Evolutionary conservation across 148 eudicot genomes (phyloP).

Genomic region (Oxyria digyna): DNA sequence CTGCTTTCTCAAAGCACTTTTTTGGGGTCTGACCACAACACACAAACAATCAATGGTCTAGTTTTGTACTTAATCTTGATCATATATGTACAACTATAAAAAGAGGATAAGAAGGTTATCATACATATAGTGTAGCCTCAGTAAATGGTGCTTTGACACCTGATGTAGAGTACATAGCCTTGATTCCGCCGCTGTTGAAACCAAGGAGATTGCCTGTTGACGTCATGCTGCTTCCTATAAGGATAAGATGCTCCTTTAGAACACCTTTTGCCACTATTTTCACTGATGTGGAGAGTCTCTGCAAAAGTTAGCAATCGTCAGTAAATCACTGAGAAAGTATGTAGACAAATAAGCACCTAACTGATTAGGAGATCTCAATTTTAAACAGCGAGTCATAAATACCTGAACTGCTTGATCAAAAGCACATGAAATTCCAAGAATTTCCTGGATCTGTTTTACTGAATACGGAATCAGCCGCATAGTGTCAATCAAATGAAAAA

Average conservation of each 20-base stretch:
- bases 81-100: not conserved
- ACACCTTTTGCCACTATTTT: constrained; percentile 86
- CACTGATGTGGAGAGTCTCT: constrained; percentile 93
- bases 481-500: constrained; percentile 65
- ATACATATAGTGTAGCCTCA: constrained; percentile 58
- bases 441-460: constrained; percentile 78
- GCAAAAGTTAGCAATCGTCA: not conserved
- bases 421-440: constrained; percentile 78
- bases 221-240: constrained; percentile 92
- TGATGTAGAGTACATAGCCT: constrained; percentile 62
- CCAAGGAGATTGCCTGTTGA: constrained; percentile 76
- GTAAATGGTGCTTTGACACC: too few relatives aligned
- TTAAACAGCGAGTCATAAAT: not conserved
- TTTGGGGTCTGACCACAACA: constrained; percentile 42
- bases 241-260: constrained; percentile 78
- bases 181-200: constrained; percentile 69
- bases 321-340: not conserved
- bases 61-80: not conserved
- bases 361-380: not conserved
- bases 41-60: not conserved
- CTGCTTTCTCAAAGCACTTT: constrained; percentile 85
- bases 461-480: constrained; percentile 75
- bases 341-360: not conserved
- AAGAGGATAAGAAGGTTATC: not conserved
- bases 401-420: constrained; percentile 70